Evolutionary conservation across 257 asterid species (phyloP), one percentile per base, ranked within the genome.

Genomic region (Capsicum rhomboideum): DNA sequence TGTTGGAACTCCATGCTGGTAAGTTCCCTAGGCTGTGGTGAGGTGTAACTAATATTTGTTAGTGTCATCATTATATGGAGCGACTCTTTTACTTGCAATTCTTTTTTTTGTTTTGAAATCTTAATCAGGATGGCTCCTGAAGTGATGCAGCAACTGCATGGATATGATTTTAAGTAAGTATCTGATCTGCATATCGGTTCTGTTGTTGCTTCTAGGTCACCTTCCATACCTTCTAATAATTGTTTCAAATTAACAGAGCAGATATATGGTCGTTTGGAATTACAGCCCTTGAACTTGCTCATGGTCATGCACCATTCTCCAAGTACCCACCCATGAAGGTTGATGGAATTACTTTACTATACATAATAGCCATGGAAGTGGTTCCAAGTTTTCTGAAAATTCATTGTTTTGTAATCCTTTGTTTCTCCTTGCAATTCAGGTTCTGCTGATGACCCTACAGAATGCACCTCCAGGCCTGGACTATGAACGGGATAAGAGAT

Each of bases 321-420:
- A 97, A 97, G 90, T 97, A 97, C 88, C 99, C 99, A 3, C 99
- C 99, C 6, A 97, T 97, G 99, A 97, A 97, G 99, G 99, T 95
- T 83, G 56, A 67, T 84, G 82, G 63, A 77, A 14, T 31, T 68
- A 71, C 71, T 82, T 79, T 64, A 56, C 77, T 26, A 18, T 68
- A 46, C 84, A 21, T 28, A 56, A 69, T 79, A 68, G 68, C 64
- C 80, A 49, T 83, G 72, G 66, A 82, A 66, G 83, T 50, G 66
- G 58, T 56, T 16, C 58, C 55, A 29, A 28, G 64, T 34, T 82
- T 66, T 63, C 42, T 40, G 59, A 23, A 66, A 84, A 42, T 54
- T 74, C 23, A 17, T 74, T 28, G 34, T 56, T n/a, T 29, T 66
- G 69, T 78, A 74, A 84, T 68, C 82, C 81, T 86, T 84, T 82